A percentile compares a stretch with the other conserved stretches of the same genome.
phyloP scores from a whole-genome alignment of 2,329 filamentous ascomycete genomes.

The Pyrenochaeta sp. region DNA sequence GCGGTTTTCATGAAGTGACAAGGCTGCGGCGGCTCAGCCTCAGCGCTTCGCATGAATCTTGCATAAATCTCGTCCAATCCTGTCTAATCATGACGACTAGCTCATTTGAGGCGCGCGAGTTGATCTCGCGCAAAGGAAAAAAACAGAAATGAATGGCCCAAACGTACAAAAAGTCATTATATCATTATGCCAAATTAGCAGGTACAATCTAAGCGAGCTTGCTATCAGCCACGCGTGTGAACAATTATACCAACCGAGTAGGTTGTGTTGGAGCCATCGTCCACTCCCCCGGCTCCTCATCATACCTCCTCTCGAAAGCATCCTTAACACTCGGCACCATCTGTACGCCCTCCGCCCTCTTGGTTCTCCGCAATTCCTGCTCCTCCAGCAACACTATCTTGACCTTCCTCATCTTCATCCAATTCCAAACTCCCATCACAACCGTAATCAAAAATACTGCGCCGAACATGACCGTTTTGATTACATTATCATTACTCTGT shows the following conservation, averaged over 20 bases:
- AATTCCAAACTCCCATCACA: conserved; percentile 43
- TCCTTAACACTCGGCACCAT: conserved; percentile 27
- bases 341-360: conserved; percentile 25
- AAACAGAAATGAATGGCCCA: background rate
- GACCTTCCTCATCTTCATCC: conserved; percentile 43
- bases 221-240: background rate
- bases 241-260: conserved; percentile 24
- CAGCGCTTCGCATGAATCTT: background rate
- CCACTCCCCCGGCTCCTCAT: conserved; percentile 23
- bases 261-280: conserved; percentile 31
- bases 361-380: conserved; percentile 35
- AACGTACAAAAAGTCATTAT: conserved; percentile 7
- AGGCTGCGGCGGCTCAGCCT: background rate
- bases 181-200: conserved; percentile 23
- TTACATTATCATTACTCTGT: conserved; percentile 30
- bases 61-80: background rate
- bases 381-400: conserved; percentile 46
- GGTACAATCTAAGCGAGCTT: background rate
- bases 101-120: background rate
- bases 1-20: background rate
- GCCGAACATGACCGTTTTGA: conserved; percentile 44
- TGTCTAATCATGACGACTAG: background rate
- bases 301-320: conserved; percentile 28
- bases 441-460: conserved; percentile 40
- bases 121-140: too few species aligned